Evolutionary conservation across 208 protist species (phyloP), one percentile per base, ranked within the genome.

Genomic region (Trypanosoma brucei): DNA sequence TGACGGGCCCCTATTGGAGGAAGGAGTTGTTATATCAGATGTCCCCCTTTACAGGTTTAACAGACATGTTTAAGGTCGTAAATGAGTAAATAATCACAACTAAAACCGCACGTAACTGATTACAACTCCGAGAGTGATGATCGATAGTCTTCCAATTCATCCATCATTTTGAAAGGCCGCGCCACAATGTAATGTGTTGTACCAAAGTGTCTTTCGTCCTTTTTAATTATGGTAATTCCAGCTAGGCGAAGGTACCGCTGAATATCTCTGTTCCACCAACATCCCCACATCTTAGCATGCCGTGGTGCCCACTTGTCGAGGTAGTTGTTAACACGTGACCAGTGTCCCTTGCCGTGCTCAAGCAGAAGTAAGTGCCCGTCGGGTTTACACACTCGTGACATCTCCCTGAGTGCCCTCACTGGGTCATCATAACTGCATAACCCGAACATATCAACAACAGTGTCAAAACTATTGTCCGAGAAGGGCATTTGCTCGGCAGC

Each of bases 371-470:
- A 64, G 48, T 80, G 83, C n/a, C 90, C 92, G 55, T 70, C 78
- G 11, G 88, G 88, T 60, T 94, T 96, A 71, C 84, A 93, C 31
- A 97, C 90, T 11, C 90, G 79, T n/a, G 81, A 90, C 62, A 96
- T 86, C 65, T 97, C 92, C 36, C 80, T 72, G 50, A 97, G 70
- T 5, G 86, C 89, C 42, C 84, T 73, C 30, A 94, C 83, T 9
- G 92, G 92, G 61, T 97, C 90, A 56, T 97, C 90, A 69, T 88
- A 95, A 42, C 86, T 93, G 71, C 92, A 97, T 34, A 97, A 76
- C 7, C 88, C 87, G 67, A 94, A 97, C 76, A 88, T 95, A 63
- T 95, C 89, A 14, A 95, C 82, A 36, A 95, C 81, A 3, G 85
- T 88, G 70, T 97, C 92, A 61, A 96, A 97, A 57, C 78, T 87